Percentiles rank a stretch among this genome's conserved stretches.
These are phyloP conservation scores for Coemansia sp. DNA, from an alignment of 192 early-diverging fungal species.

Conservation along the genomic window DNA sequence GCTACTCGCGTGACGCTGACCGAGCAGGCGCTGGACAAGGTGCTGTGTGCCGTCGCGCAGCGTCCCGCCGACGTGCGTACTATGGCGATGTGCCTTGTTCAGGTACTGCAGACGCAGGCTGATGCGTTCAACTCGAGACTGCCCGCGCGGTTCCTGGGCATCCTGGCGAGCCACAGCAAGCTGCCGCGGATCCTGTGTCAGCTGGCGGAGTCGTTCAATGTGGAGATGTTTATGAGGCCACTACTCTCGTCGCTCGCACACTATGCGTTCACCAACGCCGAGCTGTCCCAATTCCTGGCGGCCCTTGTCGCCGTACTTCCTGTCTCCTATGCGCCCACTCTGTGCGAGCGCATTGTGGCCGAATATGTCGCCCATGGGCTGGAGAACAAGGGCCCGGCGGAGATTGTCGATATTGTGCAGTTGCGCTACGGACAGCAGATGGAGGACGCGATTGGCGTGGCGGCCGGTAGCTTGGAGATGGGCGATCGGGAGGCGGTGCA, in stretches of 20 bases:
- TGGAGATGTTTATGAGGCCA: constrained; percentile 27
- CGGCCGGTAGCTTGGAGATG: constrained; percentile 11
- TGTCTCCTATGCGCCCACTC: background rate
- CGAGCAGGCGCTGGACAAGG: constrained; percentile 30
- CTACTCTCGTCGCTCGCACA: constrained; percentile 31
- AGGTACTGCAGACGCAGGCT: constrained; percentile 50
- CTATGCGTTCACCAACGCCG: constrained; percentile 13
- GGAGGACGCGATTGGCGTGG: constrained; percentile 38
- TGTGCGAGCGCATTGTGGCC: constrained; percentile 33
- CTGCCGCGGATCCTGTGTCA: constrained; percentile 20
- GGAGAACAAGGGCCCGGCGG: background rate
- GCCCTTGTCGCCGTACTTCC: constrained; percentile 26
- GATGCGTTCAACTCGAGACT: constrained; percentile 5
- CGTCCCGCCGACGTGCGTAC: constrained; percentile 25
- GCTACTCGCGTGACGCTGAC: constrained; percentile 44
- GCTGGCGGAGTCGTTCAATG: constrained; percentile 26
- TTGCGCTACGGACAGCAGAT: constrained; percentile 39
- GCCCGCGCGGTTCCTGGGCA: constrained; percentile 14
- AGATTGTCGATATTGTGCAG: constrained; percentile 26
- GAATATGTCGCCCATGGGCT: constrained; percentile 20
- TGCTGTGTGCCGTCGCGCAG: constrained; percentile 34
- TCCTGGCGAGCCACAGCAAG: constrained; percentile 13
- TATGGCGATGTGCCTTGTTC: constrained; percentile 45
- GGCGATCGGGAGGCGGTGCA: constrained; percentile 20
- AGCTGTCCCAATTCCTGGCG: constrained; percentile 17